Evolutionary conservation across 768 basidiomycete genomes (phyloP).

Genomic region (Panaeolus papilionaceus): DNA sequence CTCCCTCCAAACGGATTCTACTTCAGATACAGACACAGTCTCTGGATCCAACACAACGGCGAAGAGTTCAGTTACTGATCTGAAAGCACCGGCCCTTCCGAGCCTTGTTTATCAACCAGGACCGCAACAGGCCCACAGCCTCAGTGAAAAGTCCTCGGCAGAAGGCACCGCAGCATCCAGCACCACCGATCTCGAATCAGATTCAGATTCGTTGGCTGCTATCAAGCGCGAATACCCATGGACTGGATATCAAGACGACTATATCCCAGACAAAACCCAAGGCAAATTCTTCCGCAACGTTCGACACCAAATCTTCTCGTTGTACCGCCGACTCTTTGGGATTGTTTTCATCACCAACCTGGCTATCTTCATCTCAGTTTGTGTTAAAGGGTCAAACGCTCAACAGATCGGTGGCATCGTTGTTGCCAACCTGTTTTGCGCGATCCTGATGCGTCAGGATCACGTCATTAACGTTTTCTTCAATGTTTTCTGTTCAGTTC

Average conservation of each 20-base stretch:
- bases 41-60: constrained; percentile 14
- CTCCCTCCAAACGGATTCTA: constrained; percentile 20
- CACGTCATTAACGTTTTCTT: constrained; percentile 67
- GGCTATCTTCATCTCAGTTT: constrained; percentile 52
- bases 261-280: constrained; percentile 56
- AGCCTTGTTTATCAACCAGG: constrained; percentile 23
- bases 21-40: constrained; percentile 16
- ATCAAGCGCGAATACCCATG: constrained; percentile 47
- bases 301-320: constrained; percentile 58
- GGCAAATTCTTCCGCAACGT: constrained; percentile 56
- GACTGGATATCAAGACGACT: constrained; percentile 59
- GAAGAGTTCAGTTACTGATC: constrained; percentile 23
- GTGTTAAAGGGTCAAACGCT: constrained; percentile 42
- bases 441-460: constrained; percentile 58
- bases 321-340: constrained; percentile 66
- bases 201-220: constrained; percentile 33
- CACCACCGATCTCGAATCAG: constrained; percentile 30
- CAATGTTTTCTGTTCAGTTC: constrained; percentile 55
- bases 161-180: constrained; percentile 25
- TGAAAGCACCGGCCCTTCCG: constrained; percentile 18
- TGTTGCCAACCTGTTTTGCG: constrained; percentile 53
- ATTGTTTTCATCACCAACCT: constrained; percentile 63
- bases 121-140: not conserved
- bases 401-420: constrained; percentile 46
- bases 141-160: constrained; percentile 15